Base-by-base conservation (phyloP, 2,329 filamentous ascomycete species). In the Fusarium caatingaense region DNA sequence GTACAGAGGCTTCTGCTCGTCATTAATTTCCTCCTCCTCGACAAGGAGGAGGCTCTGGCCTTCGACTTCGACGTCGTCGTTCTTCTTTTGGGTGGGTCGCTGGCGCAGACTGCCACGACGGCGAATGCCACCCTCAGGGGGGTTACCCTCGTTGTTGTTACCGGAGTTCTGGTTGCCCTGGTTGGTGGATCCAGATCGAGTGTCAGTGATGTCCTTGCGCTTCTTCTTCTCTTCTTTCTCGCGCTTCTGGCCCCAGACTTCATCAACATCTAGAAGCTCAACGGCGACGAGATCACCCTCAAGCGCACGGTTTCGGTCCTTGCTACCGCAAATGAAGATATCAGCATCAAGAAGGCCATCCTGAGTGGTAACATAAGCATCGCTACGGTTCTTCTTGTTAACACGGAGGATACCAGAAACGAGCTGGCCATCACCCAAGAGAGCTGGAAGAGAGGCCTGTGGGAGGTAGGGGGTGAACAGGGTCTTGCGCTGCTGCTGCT, bases 211-310 rank as follows among this genome's bases (percentile, higher is more conserved):
- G 77, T 99, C 96, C 86, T 99, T 99, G 80, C 96, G 93, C 85
- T 98, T 99, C 89, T 99, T 99, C 88, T 99, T 99, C 81, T 99
- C 96, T 83, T 99, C 96, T 81, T 99, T 99, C 81, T 99, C 96
- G 60, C 94, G 93, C 87, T 99, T 99, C 85, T 99, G 96, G 25
- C 92, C 89, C 96, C 96, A 99, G 5, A 99, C 96, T 78, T 99
- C 96, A 78, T 98, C 96, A 10, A 99, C 96, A 77, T 99, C 95
- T 54, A 99, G 89, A 48, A 99, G 90, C 82, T 99, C 96, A 56
- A 99, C 90, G 32, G 96, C 96, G 62, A 99, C 96, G 58, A 97
- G 87, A 79, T 99, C 96, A 63, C 96, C 96, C 80, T 99, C 96
- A 37, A 99, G 87, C 58, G 96, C 96, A 81, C 96, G 92, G 80